These are phyloP conservation scores for Fagopyrum tataricum DNA, from an alignment of 148 eudicot genomes.

Conservation along the genomic window DNA sequence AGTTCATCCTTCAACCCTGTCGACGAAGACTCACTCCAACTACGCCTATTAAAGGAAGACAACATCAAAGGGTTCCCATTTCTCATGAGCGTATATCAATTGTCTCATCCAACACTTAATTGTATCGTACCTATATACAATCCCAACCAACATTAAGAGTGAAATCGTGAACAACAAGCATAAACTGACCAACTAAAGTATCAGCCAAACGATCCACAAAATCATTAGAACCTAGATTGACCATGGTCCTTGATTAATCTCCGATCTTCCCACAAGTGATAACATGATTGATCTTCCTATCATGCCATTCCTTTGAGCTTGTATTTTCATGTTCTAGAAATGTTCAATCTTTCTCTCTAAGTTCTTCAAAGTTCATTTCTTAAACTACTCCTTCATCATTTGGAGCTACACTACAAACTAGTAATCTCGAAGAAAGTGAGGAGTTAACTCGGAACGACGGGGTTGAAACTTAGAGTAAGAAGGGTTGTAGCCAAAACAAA, in stretches of 20 bases:
- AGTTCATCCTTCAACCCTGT: no score
- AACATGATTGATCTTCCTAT: slow-evolving; percentile 38
- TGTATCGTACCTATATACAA: slow-evolving; percentile 67
- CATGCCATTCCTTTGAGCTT: slow-evolving; percentile 37
- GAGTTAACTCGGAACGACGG: slow-evolving; percentile 14
- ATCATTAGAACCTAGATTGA: slow-evolving; percentile 66
- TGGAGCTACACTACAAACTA: slow-evolving; percentile 25
- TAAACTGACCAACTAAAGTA: slow-evolving; percentile 39
- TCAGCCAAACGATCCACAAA: slow-evolving; percentile 65
- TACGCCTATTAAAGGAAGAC: slow-evolving; percentile 76
- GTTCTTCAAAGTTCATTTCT: slow-evolving; percentile 53
- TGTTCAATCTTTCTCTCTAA: slow-evolving; percentile 87
- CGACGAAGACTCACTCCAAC: no score
- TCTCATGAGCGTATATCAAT: slow-evolving; percentile 57
- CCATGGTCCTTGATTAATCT: slow-evolving; percentile 57
- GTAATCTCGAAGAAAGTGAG: slow-evolving; percentile 3
- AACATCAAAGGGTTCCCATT: slow-evolving; percentile 83
- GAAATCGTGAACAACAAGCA: slow-evolving; percentile 85
- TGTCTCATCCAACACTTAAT: slow-evolving; percentile 95
- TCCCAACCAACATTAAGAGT: slow-evolving; percentile 55
- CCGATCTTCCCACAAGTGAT: slow-evolving; percentile 54
- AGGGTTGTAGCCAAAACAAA: neutral
- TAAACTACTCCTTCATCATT: slow-evolving; percentile 51
- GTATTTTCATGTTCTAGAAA: slow-evolving; percentile 54
- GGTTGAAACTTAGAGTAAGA: slow-evolving; percentile 15